phyloP scores from a whole-genome alignment of 305 asterid species.

The Euphrasia arctica region DNA sequence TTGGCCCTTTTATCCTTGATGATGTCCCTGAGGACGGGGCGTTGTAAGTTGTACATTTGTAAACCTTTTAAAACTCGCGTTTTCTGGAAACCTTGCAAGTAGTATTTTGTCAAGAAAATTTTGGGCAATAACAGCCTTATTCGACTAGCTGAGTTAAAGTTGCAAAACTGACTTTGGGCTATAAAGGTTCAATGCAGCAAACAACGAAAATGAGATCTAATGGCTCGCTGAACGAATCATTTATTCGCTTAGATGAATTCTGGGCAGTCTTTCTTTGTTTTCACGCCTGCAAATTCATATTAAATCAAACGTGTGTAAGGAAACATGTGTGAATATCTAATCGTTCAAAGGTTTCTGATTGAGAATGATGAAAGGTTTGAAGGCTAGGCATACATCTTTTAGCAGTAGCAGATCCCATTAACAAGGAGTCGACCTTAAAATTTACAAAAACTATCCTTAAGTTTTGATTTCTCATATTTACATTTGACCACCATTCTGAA shows the following conservation, averaged over 20 bases:
- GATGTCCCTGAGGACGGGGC: constrained; percentile 55
- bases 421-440: too few relatives aligned
- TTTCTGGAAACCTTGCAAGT: too few relatives aligned
- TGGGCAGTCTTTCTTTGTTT: constrained; percentile 58
- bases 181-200: neutral
- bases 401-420: too few relatives aligned
- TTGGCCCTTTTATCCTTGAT: constrained; percentile 85
- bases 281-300: constrained; percentile 54
- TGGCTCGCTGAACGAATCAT: constrained; percentile 26
- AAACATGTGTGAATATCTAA: too few relatives aligned
- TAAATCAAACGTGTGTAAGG: neutral
- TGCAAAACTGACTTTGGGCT: constrained; percentile 26
- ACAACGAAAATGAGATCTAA: neutral
- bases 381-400: neutral
- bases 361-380: neutral
- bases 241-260: constrained; percentile 41
- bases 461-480: too few relatives aligned
- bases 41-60: neutral
- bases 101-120: too few relatives aligned
- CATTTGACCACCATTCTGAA: too few relatives aligned
- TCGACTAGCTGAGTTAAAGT: neutral
- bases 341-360: too few relatives aligned
- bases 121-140: too few relatives aligned
- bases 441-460: too few relatives aligned
- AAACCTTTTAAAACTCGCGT: too few relatives aligned